phyloP scores from a whole-genome alignment of 2,329 filamentous ascomycete genomes.

The Penicillium sp. region DNA sequence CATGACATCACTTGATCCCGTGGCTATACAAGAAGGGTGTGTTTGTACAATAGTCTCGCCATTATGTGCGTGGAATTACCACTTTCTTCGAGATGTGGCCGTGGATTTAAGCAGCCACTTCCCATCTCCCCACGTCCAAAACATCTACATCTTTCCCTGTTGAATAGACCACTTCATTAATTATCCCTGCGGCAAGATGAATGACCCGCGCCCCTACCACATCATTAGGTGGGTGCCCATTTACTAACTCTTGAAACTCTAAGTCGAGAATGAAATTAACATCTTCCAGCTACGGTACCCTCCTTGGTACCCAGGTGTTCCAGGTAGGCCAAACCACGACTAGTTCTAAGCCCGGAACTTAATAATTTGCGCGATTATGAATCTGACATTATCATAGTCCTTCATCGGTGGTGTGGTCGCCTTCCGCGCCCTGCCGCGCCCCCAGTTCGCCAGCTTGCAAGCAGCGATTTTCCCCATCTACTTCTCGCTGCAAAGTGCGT shows the following conservation, averaged over 20 bases:
- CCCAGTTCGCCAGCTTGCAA: conserved; percentile 77
- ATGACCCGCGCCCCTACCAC: conserved; percentile 33
- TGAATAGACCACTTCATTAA: background rate
- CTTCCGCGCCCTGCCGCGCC: conserved; percentile 68
- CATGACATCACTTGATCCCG: conserved; percentile 34
- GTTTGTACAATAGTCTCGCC: conserved; percentile 1
- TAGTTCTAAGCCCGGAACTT: background rate
- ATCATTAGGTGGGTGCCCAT: conserved; percentile 26
- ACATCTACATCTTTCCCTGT: conserved; percentile 2
- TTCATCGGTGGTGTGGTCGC: conserved; percentile 70
- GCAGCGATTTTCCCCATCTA: conserved; percentile 72
- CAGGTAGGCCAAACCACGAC: conserved; percentile 51
- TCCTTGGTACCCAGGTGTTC: conserved; percentile 81
- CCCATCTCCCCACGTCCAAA: background rate
- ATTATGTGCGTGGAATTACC: conserved; percentile 13
- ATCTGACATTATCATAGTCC: conserved; percentile 46
- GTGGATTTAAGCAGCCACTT: conserved; percentile 2
- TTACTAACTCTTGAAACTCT: background rate
- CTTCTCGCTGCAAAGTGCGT: conserved; percentile 72
- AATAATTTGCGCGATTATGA: background rate
- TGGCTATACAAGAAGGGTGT: conserved; percentile 10
- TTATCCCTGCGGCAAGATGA: conserved; percentile 16
- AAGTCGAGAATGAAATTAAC: conserved; percentile 6
- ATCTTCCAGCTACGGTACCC: conserved; percentile 66
- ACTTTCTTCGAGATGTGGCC: background rate